These are phyloP conservation scores for Saitozyma podzolica DNA, from an alignment of 768 basidiomycete species.

Conservation along the genomic window DNA sequence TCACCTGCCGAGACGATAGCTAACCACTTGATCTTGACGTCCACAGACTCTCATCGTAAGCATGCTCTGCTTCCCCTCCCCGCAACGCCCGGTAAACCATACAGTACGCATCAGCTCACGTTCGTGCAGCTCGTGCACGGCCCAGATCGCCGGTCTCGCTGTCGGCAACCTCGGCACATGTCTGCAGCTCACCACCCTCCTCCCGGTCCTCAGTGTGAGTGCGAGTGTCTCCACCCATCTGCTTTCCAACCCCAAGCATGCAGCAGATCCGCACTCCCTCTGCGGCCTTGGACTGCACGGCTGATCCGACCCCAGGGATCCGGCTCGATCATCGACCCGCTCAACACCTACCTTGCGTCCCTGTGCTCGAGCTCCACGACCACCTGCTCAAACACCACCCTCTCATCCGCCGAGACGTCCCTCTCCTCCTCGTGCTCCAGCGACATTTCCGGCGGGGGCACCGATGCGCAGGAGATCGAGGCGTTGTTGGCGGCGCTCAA, in stretches of 20 bases:
- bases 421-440: conserved; percentile 35
- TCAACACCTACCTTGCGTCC: conserved; percentile 43
- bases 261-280: not conserved
- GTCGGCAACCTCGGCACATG: conserved; percentile 40
- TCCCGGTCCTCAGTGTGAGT: conserved; percentile 31
- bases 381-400: conserved; percentile 35
- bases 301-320: conserved; percentile 8
- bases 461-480: conserved; percentile 26
- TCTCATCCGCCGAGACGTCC: conserved; percentile 30
- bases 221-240: not conserved
- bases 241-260: not conserved
- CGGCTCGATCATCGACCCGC: conserved; percentile 38
- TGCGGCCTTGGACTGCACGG: not conserved
- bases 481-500: conserved; percentile 32
- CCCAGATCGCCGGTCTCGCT: conserved; percentile 29
- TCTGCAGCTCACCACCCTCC: conserved; percentile 35
- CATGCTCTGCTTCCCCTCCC: not conserved
- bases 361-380: conserved; percentile 42
- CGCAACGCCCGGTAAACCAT: not conserved
- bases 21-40: too few species aligned
- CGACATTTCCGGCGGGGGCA: conserved; percentile 37
- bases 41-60: too few species aligned
- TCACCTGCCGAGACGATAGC: too few species aligned
- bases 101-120: not conserved
- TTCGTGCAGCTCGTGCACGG: conserved; percentile 18